Evolutionary conservation across 2,329 filamentous ascomycete species (phyloP), one percentile per base, ranked within the genome.

Genomic region (Xylaria sp.): DNA sequence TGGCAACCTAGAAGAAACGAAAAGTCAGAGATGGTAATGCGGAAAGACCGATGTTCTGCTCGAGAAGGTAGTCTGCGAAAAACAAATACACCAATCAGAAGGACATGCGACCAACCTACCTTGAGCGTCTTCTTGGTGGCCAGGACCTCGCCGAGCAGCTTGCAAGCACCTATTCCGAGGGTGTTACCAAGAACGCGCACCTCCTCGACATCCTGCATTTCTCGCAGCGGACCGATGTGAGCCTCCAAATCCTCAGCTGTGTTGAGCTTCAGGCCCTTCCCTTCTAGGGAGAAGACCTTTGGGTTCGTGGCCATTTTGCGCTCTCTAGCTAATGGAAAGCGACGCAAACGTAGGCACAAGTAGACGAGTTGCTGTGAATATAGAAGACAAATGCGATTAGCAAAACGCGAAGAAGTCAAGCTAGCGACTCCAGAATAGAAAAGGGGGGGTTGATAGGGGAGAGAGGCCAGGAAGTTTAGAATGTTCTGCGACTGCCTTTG

Each of bases 111-210:
- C 62, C 50, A 41, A 64, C 65, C 18, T 84, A 93, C 91, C 84
- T 92, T 88, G 51, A 98, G 86, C 72, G 86, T 91, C 83, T 93
- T 93, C 84, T 98, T 97, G 65, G 92, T 92, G 71, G 91, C 88
- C 66, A 99, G 85, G 61, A 97, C 91, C 75, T 94, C 89, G 54
- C 94, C 94, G 54, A 99, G 89, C 39, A 91, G 90, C 81, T 94
- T 91, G 79, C 92, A 97, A 58, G 96, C 96, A 58, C 91, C 92
- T 63, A 98, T 90, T 63, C 96, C 96, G 61, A 98, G 85, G 1
- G 96, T 98, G 85, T 99, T 99, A 71, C 95, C 96, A 65, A 93
- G 86, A 56, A 99, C 87, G 74, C 89, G 89, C 74, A 99, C 90
- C 81, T 98, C 94, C 79, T 97, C 94, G 66, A 97, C 87, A 77